Conservation (phyloP, 208 protist genomes). For the Leishmania braziliensis region DNA sequence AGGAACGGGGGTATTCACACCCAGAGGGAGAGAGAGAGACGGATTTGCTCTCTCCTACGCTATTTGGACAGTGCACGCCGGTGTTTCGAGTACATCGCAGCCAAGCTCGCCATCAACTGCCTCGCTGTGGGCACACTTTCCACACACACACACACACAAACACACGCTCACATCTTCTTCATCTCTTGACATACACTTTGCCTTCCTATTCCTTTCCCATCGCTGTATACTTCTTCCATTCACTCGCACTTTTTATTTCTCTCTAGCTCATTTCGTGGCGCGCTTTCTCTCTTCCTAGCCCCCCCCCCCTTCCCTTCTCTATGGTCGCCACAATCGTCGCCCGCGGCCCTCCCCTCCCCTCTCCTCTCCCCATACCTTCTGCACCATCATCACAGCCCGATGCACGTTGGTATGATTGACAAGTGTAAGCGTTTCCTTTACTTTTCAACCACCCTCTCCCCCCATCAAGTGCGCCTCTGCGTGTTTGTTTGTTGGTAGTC, state of each 20-base stretch:
- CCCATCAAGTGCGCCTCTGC: not conserved
- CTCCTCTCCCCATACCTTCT: not conserved
- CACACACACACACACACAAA: not conserved
- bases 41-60: not conserved
- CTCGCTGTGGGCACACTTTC: not conserved
- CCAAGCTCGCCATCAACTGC: not conserved
- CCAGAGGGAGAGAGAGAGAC: not conserved
- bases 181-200: not conserved
- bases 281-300: no score
- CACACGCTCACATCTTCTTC: not conserved
- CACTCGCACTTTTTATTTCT: not conserved
- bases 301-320: not conserved
- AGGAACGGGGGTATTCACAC: not conserved
- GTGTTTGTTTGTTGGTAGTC: not conserved
- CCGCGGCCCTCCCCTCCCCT: not conserved
- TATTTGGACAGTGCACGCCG: not conserved
- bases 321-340: not conserved
- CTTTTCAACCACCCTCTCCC: not conserved
- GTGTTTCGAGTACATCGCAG: not conserved
- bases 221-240: not conserved
- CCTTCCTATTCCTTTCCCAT: slow-evolving; percentile 5
- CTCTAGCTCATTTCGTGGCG: no score
- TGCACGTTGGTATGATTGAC: not conserved
- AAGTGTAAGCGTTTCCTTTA: not conserved
- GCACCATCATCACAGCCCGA: not conserved